Evolutionary conservation across 2,329 filamentous ascomycete species (phyloP).

Genomic region (Coniochaeta sp.): DNA sequence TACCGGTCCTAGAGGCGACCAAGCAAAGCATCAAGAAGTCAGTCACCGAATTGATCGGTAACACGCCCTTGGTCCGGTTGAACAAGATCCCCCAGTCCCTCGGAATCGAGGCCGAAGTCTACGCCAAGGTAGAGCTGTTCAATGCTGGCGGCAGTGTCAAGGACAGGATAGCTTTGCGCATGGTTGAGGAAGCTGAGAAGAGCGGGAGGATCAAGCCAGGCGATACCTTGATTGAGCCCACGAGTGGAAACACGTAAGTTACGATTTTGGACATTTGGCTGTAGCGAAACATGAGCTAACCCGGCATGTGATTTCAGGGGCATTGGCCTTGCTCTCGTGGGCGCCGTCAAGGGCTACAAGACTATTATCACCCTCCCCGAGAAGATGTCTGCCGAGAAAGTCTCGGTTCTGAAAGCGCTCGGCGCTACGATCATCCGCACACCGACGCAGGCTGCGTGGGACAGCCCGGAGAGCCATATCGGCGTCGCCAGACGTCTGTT

Average conservation of each 20-base stretch:
- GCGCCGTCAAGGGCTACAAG: constrained; percentile 94
- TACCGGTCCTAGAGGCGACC: background rate
- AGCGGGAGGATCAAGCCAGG: constrained; percentile 92
- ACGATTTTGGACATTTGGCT: background rate
- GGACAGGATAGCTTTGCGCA: constrained; percentile 89
- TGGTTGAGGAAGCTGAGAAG: constrained; percentile 93
- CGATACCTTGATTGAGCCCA: constrained; percentile 95
- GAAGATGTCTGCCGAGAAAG: constrained; percentile 99
- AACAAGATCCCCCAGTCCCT: constrained; percentile 90
- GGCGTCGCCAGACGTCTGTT: constrained; percentile 84
- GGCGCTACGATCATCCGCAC: constrained; percentile 97
- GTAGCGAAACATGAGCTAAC: constrained; percentile 2
- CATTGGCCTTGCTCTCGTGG: constrained; percentile 89
- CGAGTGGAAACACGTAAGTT: constrained; percentile 79
- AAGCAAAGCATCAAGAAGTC: constrained; percentile 27
- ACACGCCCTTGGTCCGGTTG: constrained; percentile 88
- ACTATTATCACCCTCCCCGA: constrained; percentile 98
- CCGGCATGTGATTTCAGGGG: constrained; percentile 44
- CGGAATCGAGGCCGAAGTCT: constrained; percentile 82
- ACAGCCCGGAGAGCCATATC: constrained; percentile 93
- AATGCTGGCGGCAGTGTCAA: constrained; percentile 93
- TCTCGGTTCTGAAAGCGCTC: constrained; percentile 85
- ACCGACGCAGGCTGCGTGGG: constrained; percentile 90
- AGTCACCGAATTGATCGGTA: constrained; percentile 84
- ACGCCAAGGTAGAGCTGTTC: constrained; percentile 88